Base-by-base conservation (phyloP, 257 asterid species). In the Lithospermum erythrorhizon region DNA sequence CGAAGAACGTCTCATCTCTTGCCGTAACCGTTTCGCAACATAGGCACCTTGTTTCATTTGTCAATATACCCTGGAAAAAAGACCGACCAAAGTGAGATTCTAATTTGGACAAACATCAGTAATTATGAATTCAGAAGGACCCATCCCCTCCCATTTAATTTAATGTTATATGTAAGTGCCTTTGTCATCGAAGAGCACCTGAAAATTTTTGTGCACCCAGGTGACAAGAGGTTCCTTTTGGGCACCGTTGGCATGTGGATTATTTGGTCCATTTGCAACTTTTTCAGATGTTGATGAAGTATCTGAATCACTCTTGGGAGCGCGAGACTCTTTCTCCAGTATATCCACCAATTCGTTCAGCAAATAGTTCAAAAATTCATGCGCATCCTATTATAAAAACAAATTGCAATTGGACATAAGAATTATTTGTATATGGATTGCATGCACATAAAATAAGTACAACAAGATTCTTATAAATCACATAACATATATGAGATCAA, bases 21-120 rank as follows among this genome's bases (percentile, higher is more conserved):
- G 97, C 97, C n/a, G 95, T 89, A 57, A 89, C 95, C 41, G 97
- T 89, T 78, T 89, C 97, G 53, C 97, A 89, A 65, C 93, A 65
- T 62, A 89, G 74, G 71, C 97, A 87, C 76, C 83, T 76, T 8
- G 97, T 89, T 81, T 89, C 97, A 21, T 89, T 89, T 14, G 97
- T 89, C 48, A 89, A 82, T 58, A 83, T 87, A 65, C 97, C 97
- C 97, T 89, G 83, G 55, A 61, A 59, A 59, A 56, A 56, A 57
- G 15, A 58, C 37, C 55, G 47, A 56, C 55, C 53, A 41, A 62
- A 60, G 61, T 64, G 30, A 66, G 49, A 61, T 52, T 35, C 67
- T 21, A 30, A 35, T 53, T 63, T 49, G 22, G 24, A 59, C 17
- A 59, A 21, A 32, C 17, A 59, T 4, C 15, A 18, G 7, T 3